Evolutionary conservation across 371 early-diverging fungal genomes (phyloP), one percentile per base, ranked within the genome.

Genomic region (Mortierella sp.): DNA sequence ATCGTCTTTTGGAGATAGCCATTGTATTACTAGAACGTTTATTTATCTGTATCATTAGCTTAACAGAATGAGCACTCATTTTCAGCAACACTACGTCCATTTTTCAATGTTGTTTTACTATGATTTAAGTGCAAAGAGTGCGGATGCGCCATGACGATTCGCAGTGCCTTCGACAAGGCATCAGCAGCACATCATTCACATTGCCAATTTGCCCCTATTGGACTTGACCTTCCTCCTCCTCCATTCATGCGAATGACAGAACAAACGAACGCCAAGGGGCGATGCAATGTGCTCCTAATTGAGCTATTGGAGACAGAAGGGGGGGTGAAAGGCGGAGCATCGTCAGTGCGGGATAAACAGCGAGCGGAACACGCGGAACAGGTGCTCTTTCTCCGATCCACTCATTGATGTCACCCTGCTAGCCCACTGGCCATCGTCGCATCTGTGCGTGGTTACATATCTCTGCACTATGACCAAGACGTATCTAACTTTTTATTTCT

Each of bases 361-460:
- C 31, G 31, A 14, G 19, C 63, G 7, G 34, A 34, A 34, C 34
- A 63, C 34, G 63, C 31, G 34, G 63, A 19, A 34, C 55, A 8
- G 38, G 34, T 16, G 3, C 34, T 31, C 63, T 63, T 19, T 34
- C 34, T 63, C 34, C 34, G 63, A 28, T 24, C 68, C 68, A 24
- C 68, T 68, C 68, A 11, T 68, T 68, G 21, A 38, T 21, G 24
- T 3, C 68, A 21, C 68, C 19, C 42, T 24, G 42, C 4, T 21
- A 38, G 34, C 42, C 24, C 68, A 42, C 68, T 68, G 68, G 44
- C 42, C 68, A 68, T 38, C 24, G 21, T 38, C 42, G 24, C 42
- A 68, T 68, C 68, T 68, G 68, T 68, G 68, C 68, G 68, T 21
- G 68, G 68, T 68, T 68, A 68, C 68, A 68, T 42, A 68, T 38